Percentiles rank a stretch among this genome's conserved stretches.
phyloP scores from a whole-genome alignment of 2,329 filamentous ascomycete species.

The Graphilbum fragrans region DNA sequence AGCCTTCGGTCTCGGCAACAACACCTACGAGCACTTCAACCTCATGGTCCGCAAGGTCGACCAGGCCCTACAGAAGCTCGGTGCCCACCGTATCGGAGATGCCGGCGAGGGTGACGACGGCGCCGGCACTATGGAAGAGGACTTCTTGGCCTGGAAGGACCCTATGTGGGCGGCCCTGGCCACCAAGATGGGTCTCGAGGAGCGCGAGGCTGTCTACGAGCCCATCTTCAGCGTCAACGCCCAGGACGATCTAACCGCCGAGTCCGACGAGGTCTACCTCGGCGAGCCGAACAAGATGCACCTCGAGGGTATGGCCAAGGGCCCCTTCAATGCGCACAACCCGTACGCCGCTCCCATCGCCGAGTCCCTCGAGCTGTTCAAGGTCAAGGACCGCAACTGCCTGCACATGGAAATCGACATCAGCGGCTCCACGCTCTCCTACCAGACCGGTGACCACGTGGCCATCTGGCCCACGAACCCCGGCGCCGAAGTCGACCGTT shows the following conservation, averaged over 20 bases:
- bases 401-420: constrained; percentile 93
- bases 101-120: constrained; percentile 96
- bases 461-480: constrained; percentile 96
- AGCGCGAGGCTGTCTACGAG: constrained; percentile 93
- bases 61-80: constrained; percentile 67
- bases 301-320: constrained; percentile 70
- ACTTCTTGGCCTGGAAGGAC: constrained; percentile 98
- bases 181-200: constrained; percentile 76
- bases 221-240: constrained; percentile 78
- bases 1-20: constrained; percentile 93
- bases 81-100: constrained; percentile 70
- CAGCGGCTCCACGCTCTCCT: constrained; percentile 75
- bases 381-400: constrained; percentile 82
- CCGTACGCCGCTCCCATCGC: constrained; percentile 90
- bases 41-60: constrained; percentile 92
- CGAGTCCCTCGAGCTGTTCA: constrained; percentile 86
- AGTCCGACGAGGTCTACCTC: constrained; percentile 76
- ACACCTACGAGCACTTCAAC: constrained; percentile 99
- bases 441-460: constrained; percentile 95
- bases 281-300: constrained; percentile 96
- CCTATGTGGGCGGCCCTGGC: constrained; percentile 90
- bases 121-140: constrained; percentile 98
- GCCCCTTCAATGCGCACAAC: constrained; percentile 92
- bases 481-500: constrained; percentile 81
- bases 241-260: constrained; percentile 57